Conservation (phyloP, 2,329 filamentous ascomycete genomes). For the Karstenula rhodostoma region DNA sequence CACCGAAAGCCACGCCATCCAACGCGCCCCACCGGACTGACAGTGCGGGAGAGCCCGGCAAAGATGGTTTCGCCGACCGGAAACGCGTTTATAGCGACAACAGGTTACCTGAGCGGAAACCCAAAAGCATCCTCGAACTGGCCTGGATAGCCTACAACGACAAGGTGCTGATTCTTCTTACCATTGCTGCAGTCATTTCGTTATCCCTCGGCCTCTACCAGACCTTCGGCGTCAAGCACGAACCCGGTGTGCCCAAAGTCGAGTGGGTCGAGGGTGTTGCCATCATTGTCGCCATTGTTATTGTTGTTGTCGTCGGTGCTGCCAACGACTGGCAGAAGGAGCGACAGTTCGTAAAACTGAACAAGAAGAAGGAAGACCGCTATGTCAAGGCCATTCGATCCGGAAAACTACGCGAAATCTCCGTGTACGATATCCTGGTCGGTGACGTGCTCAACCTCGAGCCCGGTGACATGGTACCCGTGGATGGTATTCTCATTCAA, state of each 20-base stretch:
- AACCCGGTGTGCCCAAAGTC: slow-evolving; percentile 62
- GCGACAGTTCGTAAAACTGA: slow-evolving; percentile 79
- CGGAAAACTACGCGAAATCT: slow-evolving; percentile 73
- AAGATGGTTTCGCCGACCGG: slow-evolving; percentile 65
- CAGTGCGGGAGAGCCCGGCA: slow-evolving; percentile 34
- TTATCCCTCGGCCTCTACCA: slow-evolving; percentile 79
- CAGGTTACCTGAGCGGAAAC: slow-evolving; percentile 72
- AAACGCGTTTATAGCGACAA: slow-evolving; percentile 76
- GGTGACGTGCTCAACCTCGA: slow-evolving; percentile 78
- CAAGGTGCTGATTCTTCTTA: slow-evolving; percentile 77
- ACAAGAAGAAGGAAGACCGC: slow-evolving; percentile 80
- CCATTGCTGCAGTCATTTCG: slow-evolving; percentile 75
- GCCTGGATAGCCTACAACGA: slow-evolving; percentile 87
- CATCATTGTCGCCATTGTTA: slow-evolving; percentile 77
- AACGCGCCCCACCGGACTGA: slow-evolving; percentile 23
- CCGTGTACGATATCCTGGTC: slow-evolving; percentile 74
- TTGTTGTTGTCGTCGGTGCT: slow-evolving; percentile 80
- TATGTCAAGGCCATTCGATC: slow-evolving; percentile 79
- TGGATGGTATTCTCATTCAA: slow-evolving; percentile 74
- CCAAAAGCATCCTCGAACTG: slow-evolving; percentile 73
- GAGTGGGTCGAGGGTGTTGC: slow-evolving; percentile 86
- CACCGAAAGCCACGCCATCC: slow-evolving; percentile 27
- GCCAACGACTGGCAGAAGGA: slow-evolving; percentile 85
- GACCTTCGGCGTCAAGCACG: slow-evolving; percentile 67
- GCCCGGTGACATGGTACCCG: slow-evolving; percentile 75